Evolutionary conservation across 108 stramenopile genomes (phyloP).

Genomic region (Skeletonema tropicum): DNA sequence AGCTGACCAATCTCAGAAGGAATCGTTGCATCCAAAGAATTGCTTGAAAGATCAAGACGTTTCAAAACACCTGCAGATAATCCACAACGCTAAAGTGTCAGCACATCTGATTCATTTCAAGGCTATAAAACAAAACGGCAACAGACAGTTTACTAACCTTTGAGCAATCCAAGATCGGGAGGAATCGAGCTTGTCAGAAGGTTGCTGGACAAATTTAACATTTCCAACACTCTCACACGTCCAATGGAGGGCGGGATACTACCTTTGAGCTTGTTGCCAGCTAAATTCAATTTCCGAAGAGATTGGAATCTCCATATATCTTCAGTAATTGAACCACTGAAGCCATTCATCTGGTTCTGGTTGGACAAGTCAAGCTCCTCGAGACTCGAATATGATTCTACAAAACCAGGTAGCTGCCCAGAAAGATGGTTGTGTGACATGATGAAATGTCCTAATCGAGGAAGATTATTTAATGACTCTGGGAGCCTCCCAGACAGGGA

Average conservation of each 20-base stretch:
- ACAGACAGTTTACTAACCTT: too few relatives aligned
- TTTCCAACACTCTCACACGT: too few relatives aligned
- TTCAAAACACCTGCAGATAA: conserved; percentile 8
- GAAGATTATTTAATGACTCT: too few relatives aligned
- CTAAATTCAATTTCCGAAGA: too few relatives aligned
- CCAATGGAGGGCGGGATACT: too few relatives aligned
- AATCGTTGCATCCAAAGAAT: background rate
- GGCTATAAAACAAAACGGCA: too few relatives aligned
- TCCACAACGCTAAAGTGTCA: too few relatives aligned
- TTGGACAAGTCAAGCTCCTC: background rate
- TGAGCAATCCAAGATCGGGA: background rate
- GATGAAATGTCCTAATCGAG: too few relatives aligned
- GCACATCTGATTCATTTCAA: background rate
- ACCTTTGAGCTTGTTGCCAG: too few relatives aligned
- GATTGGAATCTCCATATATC: background rate
- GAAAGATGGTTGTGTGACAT: too few relatives aligned
- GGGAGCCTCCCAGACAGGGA: conserved; percentile 18
- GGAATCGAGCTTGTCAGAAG: background rate
- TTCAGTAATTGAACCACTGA: conserved; percentile 12
- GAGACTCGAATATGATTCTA: background rate
- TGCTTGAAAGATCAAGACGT: background rate
- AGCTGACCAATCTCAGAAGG: background rate
- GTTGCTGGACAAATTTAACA: too few relatives aligned
- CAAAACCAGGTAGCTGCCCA: too few relatives aligned
- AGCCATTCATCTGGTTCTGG: conserved; percentile 17